Conservation (phyloP, 2,329 filamentous ascomycete genomes). For the Aureobasidium leucospermi region DNA sequence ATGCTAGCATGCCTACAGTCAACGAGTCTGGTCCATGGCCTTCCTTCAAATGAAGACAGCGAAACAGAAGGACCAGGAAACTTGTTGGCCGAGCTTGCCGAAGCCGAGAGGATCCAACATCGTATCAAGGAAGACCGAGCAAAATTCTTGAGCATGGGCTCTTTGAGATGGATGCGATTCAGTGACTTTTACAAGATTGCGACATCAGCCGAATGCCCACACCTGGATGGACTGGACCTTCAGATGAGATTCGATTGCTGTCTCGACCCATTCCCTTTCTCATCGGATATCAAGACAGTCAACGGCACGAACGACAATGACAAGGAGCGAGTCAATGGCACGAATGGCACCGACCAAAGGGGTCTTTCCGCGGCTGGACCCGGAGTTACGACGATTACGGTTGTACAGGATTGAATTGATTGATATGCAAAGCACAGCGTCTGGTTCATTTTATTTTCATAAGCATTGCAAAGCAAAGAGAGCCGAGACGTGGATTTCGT, state of each 20-base stretch:
- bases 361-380: conserved; percentile 10
- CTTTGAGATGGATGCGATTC: conserved; percentile 16
- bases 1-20: conserved; percentile 13
- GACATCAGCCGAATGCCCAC: conserved; percentile 5
- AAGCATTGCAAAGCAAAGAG: neutral
- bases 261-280: conserved; percentile 3
- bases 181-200: conserved; percentile 15
- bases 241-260: conserved; percentile 12
- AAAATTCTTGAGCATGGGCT: conserved; percentile 14
- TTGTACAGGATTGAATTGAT: conserved; percentile 13
- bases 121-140: conserved; percentile 13
- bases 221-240: neutral
- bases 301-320: conserved; percentile 5
- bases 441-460: neutral
- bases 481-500: neutral
- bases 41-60: neutral
- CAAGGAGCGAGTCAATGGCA: conserved; percentile 6
- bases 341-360: neutral
- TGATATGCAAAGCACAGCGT: conserved; percentile 11
- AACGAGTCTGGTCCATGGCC: conserved; percentile 8
- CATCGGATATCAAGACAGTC: neutral
- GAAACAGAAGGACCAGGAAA: neutral
- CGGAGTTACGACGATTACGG: conserved; percentile 13
- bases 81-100: conserved; percentile 12
- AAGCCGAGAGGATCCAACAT: conserved; percentile 11